Evolutionary conservation across 306 rosid species (phyloP).

Genomic region (Malus domestica): DNA sequence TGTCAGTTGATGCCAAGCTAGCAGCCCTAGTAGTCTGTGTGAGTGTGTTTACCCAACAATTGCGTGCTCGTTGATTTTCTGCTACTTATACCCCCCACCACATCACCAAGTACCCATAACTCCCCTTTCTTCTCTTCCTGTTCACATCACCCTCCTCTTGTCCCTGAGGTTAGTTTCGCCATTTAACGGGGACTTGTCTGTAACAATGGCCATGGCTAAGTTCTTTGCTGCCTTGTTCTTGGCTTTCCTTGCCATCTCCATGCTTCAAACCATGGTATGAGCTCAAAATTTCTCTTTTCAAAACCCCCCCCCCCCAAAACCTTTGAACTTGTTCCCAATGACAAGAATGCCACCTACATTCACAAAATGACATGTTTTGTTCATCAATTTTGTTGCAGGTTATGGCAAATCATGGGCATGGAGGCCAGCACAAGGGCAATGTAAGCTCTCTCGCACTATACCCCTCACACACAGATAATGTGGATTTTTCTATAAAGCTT

Average conservation of each 20-base stretch:
- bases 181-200: slow-evolving; percentile 2
- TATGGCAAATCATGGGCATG: slow-evolving; percentile 59
- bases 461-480: neutral
- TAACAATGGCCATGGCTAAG: slow-evolving; percentile 51
- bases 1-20: neutral
- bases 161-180: neutral
- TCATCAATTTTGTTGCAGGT: slow-evolving; percentile 33
- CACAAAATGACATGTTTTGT: neutral
- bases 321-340: neutral
- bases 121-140: neutral
- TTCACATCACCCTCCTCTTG: neutral
- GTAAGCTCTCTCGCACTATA: neutral
- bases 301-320: too few relatives aligned
- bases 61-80: neutral
- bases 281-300: neutral
- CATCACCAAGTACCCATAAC: neutral
- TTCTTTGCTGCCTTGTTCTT: slow-evolving; percentile 34
- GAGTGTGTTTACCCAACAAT: neutral
- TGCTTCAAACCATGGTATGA: slow-evolving; percentile 60
- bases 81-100: slow-evolving; percentile 3
- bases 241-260: slow-evolving; percentile 55
- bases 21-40: neutral
- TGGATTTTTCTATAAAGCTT: neutral
- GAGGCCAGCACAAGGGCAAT: slow-evolving; percentile 31
- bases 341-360: neutral